Evolutionary conservation across 2,329 filamentous ascomycete species (phyloP).

Genomic region (Torrubiella hemipterigena): DNA sequence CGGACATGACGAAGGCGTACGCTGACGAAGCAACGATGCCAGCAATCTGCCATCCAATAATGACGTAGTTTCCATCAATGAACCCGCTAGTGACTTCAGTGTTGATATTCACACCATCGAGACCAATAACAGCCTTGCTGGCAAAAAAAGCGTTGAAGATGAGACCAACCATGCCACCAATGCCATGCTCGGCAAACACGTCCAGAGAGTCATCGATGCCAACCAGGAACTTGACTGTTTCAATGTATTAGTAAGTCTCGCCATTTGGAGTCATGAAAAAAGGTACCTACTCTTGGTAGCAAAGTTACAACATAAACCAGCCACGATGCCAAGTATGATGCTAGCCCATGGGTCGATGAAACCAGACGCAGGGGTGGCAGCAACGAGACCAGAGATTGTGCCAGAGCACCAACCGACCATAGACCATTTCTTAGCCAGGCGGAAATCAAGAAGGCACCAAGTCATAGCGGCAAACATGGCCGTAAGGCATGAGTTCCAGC

Average conservation of each 20-base stretch:
- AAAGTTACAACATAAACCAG: slow-evolving; percentile 58
- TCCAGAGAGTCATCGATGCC: slow-evolving; percentile 60
- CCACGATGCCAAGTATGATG: slow-evolving; percentile 52
- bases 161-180: slow-evolving; percentile 57
- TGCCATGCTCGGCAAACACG: slow-evolving; percentile 59
- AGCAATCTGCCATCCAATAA: slow-evolving; percentile 70
- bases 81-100: slow-evolving; percentile 55
- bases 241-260: slow-evolving; percentile 6
- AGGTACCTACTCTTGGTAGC: slow-evolving; percentile 40
- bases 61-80: slow-evolving; percentile 61
- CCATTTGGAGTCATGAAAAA: neutral
- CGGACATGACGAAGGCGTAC: slow-evolving; percentile 65
- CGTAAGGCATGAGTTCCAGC: slow-evolving; percentile 94
- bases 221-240: slow-evolving; percentile 45
- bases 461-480: slow-evolving; percentile 86
- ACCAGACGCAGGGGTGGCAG: slow-evolving; percentile 57
- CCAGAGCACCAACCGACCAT: slow-evolving; percentile 65
- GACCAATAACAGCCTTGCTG: slow-evolving; percentile 57
- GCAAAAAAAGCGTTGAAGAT: slow-evolving; percentile 65
- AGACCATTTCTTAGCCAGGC: slow-evolving; percentile 87
- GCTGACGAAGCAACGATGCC: slow-evolving; percentile 55
- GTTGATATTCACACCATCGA: slow-evolving; percentile 72
- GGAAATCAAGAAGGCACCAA: slow-evolving; percentile 93
- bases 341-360: slow-evolving; percentile 58
- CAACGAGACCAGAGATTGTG: slow-evolving; percentile 58